Conservation (phyloP, 2,329 filamentous ascomycete genomes). For the Amphichorda felina region DNA sequence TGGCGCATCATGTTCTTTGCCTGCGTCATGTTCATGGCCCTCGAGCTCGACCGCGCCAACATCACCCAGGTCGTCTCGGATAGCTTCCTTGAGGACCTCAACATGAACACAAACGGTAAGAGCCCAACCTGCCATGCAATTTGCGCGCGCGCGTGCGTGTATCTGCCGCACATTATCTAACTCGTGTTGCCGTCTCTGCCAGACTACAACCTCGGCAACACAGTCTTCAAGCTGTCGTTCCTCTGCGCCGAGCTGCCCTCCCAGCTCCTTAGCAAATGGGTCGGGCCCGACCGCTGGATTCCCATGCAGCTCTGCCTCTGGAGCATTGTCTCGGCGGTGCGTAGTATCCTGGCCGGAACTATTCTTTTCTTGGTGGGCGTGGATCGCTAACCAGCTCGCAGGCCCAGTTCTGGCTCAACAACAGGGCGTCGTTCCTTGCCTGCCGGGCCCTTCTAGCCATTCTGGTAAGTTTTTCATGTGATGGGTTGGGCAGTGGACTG, state of each 20-base stretch:
- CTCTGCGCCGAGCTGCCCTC: constrained; percentile 36
- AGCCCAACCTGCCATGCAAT: background rate
- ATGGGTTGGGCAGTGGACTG: background rate
- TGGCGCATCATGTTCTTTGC: constrained; percentile 31
- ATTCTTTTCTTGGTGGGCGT: background rate
- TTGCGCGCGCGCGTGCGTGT: no score
- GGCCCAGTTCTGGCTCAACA: constrained; percentile 15
- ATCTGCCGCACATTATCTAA: no score
- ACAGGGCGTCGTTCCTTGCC: constrained; percentile 18
- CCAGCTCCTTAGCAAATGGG: constrained; percentile 45
- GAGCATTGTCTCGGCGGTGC: constrained; percentile 34
- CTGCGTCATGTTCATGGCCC: constrained; percentile 25
- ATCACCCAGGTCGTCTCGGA: constrained; percentile 33
- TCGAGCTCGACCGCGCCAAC: constrained; percentile 38
- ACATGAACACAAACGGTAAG: constrained; percentile 27
- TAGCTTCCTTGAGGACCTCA: constrained; percentile 30
- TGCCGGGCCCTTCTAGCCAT: constrained; percentile 19
- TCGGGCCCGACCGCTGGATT: constrained; percentile 48
- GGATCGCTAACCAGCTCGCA: background rate
- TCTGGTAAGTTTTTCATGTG: constrained; percentile 25
- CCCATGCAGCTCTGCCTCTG: constrained; percentile 44
- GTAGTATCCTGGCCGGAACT: background rate
- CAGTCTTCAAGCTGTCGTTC: constrained; percentile 18
- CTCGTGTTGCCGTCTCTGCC: background rate
- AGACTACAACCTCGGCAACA: constrained; percentile 20